Evolutionary conservation across 768 basidiomycete species (phyloP).

Genomic region (Cytidiella melzeri): DNA sequence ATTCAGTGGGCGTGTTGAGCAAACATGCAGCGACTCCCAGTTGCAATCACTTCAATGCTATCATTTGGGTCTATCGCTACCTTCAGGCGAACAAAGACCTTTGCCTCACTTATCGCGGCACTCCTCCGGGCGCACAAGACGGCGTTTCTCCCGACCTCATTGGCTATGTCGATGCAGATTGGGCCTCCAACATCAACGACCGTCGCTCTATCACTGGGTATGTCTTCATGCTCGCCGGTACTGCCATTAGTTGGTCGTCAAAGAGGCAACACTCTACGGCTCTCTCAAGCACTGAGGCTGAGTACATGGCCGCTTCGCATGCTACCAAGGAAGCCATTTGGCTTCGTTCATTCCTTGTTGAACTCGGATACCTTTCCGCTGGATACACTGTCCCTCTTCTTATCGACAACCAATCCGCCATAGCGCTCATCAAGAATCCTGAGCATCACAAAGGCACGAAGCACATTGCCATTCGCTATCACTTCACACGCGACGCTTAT

Average conservation of each 20-base stretch:
- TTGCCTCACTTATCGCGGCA: constrained; percentile 9
- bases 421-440: constrained; percentile 24
- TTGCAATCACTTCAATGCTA: too few relatives aligned
- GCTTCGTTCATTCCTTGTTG: constrained; percentile 25
- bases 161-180: too few relatives aligned
- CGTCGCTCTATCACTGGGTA: constrained; percentile 32
- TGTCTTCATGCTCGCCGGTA: constrained; percentile 29
- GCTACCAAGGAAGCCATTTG: constrained; percentile 28
- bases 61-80: too few relatives aligned
- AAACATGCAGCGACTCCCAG: too few relatives aligned
- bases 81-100: too few relatives aligned
- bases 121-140: constrained; percentile 31
- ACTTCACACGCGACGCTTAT: constrained; percentile 30
- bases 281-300: too few relatives aligned
- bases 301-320: constrained; percentile 26
- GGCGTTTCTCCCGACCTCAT: too few relatives aligned
- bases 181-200: constrained; percentile 12
- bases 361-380: constrained; percentile 20
- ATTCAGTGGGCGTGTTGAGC: too few relatives aligned
- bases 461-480: constrained; percentile 32
- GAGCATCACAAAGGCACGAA: constrained; percentile 28
- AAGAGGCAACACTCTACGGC: constrained; percentile 32
- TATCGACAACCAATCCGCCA: constrained; percentile 33
- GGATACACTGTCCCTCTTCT: constrained; percentile 22
- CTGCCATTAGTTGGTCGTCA: constrained; percentile 32